Conservation (phyloP, 192 early-diverging fungal species). For the Linnemannia zychae region DNA sequence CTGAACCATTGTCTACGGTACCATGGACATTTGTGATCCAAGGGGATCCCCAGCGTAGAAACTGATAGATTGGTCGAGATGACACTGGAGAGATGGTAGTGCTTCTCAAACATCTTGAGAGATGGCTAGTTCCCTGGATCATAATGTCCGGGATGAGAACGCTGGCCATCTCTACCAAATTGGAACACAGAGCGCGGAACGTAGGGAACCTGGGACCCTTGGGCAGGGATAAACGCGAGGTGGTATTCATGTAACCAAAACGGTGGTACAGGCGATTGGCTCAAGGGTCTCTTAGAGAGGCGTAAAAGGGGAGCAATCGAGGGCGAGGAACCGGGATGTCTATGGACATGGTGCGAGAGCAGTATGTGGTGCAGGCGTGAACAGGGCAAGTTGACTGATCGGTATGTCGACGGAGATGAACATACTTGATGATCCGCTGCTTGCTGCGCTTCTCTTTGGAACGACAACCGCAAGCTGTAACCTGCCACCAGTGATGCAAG, state of each 20-base stretch:
- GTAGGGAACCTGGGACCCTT: not conserved
- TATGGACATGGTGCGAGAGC: not conserved
- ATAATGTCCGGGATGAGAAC: conserved; percentile 19
- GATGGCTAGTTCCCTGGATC: conserved; percentile 33
- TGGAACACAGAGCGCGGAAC: conserved; percentile 10
- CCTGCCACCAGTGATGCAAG: not conserved
- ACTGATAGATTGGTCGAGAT: not conserved
- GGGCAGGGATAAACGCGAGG: not conserved
- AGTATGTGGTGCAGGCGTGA: conserved; percentile 3
- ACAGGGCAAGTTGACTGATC: conserved; percentile 22
- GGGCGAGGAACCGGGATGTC: not conserved
- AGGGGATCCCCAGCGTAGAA: conserved; percentile 23
- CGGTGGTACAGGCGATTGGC: too few relatives aligned
- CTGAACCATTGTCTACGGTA: conserved; percentile 14
- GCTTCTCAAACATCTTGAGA: conserved; percentile 25
- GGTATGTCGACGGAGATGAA: not conserved
- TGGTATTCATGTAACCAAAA: not conserved
- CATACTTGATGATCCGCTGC: conserved; percentile 18
- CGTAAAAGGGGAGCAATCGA: too few relatives aligned
- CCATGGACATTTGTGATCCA: conserved; percentile 29
- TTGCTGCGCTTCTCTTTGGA: conserved; percentile 17
- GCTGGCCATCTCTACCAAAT: not conserved
- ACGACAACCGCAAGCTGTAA: conserved; percentile 13
- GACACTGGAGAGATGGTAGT: conserved; percentile 13
- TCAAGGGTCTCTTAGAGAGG: too few relatives aligned